A percentile compares a stretch with the other conserved stretches of the same genome.
Conservation (phyloP, 1,284 basidiomycete species). For the Tremellales sp. region DNA sequence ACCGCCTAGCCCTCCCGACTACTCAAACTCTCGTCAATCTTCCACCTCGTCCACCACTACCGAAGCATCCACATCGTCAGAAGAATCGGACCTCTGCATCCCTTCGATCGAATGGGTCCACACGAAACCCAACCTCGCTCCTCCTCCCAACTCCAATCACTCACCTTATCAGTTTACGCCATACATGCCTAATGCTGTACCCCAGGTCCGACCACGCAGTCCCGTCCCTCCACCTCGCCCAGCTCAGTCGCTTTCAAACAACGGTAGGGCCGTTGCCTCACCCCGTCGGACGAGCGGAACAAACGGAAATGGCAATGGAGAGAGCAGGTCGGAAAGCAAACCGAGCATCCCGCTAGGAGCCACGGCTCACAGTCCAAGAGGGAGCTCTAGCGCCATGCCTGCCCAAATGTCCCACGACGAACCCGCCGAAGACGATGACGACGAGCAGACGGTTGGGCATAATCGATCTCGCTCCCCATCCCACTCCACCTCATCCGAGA, state of each 20-base stretch:
- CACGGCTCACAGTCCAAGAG: conserved; percentile 17
- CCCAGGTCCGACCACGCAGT: not conserved
- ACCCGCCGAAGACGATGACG: conserved; percentile 38
- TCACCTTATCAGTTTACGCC: conserved; percentile 7
- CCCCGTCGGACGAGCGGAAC: no score
- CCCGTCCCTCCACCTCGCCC: no score
- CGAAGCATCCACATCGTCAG: conserved; percentile 36
- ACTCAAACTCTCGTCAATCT: conserved; percentile 19
- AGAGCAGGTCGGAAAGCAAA: conserved; percentile 1
- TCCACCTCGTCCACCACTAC: conserved; percentile 31
- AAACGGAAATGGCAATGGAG: not conserved
- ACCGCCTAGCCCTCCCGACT: not conserved
- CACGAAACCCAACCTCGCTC: conserved; percentile 2
- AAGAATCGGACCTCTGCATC: conserved; percentile 42
- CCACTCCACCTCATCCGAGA: conserved; percentile 34
- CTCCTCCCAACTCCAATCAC: conserved; percentile 1
- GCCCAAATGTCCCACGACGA: conserved; percentile 13
- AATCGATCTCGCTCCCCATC: conserved; percentile 33
- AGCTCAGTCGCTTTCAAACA: no score
- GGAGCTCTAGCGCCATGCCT: conserved; percentile 18
- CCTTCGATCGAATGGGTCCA: conserved; percentile 44
- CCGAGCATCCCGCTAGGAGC: conserved; percentile 22
- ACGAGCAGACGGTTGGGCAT: conserved; percentile 37
- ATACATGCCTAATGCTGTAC: not conserved
- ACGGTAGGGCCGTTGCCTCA: no score